Percentiles rank a stretch among this genome's conserved stretches.
phyloP scores from a whole-genome alignment of 2,329 filamentous ascomycete species.

The Aspergillus costaricaensis region DNA sequence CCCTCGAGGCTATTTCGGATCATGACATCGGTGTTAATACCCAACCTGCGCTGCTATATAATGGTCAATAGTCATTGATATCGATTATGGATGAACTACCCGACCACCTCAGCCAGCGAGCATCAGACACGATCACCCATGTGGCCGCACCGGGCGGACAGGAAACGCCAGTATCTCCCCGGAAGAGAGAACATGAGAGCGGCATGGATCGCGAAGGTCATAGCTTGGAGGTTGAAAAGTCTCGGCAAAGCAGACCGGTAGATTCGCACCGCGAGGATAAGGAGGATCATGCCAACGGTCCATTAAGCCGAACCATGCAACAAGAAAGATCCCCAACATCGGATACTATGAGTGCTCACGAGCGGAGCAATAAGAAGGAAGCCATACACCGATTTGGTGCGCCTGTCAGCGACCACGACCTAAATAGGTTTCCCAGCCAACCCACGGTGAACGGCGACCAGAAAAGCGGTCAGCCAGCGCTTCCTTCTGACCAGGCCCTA shows the following conservation, averaged over 20 bases:
- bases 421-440: slow-evolving; percentile 2
- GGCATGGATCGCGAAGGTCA: not conserved
- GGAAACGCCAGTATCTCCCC: not conserved
- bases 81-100: slow-evolving; percentile 4
- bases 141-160: not conserved
- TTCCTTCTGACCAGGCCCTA: slow-evolving; percentile 20
- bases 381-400: not conserved
- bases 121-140: not conserved
- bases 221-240: not conserved
- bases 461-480: slow-evolving; percentile 19
- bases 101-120: not conserved
- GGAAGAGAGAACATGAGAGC: not conserved
- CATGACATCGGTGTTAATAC: not conserved
- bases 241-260: not conserved
- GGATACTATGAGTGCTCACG: not conserved
- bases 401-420: slow-evolving; percentile 2
- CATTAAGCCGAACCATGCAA: not conserved
- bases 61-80: not conserved
- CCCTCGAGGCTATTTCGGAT: not conserved
- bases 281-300: not conserved
- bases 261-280: not conserved
- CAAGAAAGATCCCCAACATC: not conserved
- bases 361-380: slow-evolving; percentile 1
- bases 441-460: slow-evolving; percentile 10
- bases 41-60: slow-evolving; percentile 5